Evolutionary conservation across 164 flowering plant genomes (phyloP), one percentile per base, ranked within the genome.

Genomic region (Kingdonia uniflora): DNA sequence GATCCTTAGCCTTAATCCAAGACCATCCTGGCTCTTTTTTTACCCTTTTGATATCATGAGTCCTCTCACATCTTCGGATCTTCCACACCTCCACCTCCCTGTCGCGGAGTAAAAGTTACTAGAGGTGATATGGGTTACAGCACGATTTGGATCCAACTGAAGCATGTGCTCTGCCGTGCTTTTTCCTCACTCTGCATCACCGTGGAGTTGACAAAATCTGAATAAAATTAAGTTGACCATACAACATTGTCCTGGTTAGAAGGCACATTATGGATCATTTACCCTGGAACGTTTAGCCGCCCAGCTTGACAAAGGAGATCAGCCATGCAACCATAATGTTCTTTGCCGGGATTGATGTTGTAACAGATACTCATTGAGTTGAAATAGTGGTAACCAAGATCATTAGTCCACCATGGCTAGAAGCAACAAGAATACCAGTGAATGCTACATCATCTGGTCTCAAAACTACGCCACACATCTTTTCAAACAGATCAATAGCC

Each of bases 1-100:
- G 61, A 51, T 79, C 83, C 67, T 76, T 80, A 33, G 78, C 63
- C 74, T 79, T 76, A 49, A 85, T 72, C 87, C 80, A 82, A 64
- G 97, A 87, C 84, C 91, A 84, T 40, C 91, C 95, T 2, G 95
- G 89, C 66, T 90, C 95, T 67, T 87, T 90, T 20, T 65, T 62
- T 21, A 85, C 17, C 95, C 91, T 62, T 85, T 84, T 40, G 82
- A 66, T 65, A 60, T 82, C 95, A 90, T 82, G 42, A 63, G 46
- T 67, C 73, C 82, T 57, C 92, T 76, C 42, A 80, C 35, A 58
- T 77, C 71, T 37, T 91, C 94, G 21, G 85, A n/a, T n/a, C n/a
- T n/a, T n/a, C n/a, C 40, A 37, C 13, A 7, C 40, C 40, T 37
- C 40, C 40, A 37, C 40, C 13, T 37, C 40, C 40, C 40, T 37